These are phyloP conservation scores for Pyracantha coccinea DNA, from an alignment of 331 rosid genomes.

Conservation along the genomic window DNA sequence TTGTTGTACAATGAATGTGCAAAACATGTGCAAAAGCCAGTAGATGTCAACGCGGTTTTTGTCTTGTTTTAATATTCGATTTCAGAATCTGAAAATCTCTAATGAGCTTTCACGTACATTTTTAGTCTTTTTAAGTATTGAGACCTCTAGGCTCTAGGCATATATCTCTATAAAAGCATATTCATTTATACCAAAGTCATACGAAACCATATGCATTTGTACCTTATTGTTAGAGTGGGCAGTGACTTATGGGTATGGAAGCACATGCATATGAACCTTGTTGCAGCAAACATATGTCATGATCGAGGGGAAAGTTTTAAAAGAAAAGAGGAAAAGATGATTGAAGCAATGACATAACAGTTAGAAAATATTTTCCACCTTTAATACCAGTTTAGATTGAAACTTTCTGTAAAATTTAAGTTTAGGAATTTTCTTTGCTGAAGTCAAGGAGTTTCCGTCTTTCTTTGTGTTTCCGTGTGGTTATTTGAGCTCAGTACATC, in stretches of 20 bases:
- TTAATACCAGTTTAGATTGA: background rate
- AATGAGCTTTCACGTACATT: background rate
- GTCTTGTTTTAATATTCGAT: background rate
- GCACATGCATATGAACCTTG: conserved; percentile 1
- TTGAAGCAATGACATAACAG: background rate
- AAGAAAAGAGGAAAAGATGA: background rate
- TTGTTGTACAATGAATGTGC: background rate
- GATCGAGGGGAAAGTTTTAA: background rate
- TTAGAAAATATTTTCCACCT: background rate
- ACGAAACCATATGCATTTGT: background rate
- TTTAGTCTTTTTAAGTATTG: background rate
- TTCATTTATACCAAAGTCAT: background rate
- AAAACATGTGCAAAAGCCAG: background rate
- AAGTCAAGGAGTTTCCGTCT: background rate
- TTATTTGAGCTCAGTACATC: background rate
- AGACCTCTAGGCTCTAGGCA: background rate
- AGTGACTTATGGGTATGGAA: background rate
- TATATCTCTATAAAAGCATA: background rate
- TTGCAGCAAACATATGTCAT: background rate
- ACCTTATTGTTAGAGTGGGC: background rate
- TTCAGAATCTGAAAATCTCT: background rate
- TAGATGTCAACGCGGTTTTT: background rate
- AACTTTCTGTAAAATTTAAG: background rate
- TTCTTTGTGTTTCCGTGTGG: background rate
- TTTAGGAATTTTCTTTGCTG: background rate